Conservation (phyloP, 441 rosid species). For the Euphorbia schlechtendalii region DNA sequence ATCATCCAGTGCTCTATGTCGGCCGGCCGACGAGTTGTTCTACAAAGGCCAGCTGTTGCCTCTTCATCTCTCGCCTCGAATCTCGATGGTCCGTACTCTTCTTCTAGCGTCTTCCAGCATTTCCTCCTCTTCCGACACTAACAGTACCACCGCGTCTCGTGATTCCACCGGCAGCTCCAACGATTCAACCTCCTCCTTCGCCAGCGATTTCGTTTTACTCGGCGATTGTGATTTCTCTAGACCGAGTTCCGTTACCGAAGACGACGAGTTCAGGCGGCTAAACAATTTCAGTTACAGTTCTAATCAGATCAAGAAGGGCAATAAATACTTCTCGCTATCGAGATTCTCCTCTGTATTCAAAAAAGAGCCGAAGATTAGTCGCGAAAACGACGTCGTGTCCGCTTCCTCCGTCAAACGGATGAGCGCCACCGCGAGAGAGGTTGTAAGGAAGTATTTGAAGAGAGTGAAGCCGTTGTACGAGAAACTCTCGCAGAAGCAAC, state of each 20-base stretch:
- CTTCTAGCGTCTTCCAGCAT: conserved; percentile 58
- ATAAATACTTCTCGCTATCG: conserved; percentile 57
- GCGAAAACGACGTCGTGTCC: conserved; percentile 18
- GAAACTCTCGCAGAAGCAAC: conserved; percentile 53
- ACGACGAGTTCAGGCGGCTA: conserved; percentile 48
- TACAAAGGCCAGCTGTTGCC: conserved; percentile 96
- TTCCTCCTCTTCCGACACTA: conserved; percentile 52
- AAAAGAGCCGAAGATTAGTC: conserved; percentile 41
- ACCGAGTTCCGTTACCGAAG: conserved; percentile 75
- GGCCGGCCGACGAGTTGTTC: conserved; percentile 86
- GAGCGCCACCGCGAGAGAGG: conserved; percentile 78
- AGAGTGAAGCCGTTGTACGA: conserved; percentile 91
- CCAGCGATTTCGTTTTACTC: conserved; percentile 36
- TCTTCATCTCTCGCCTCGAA: conserved; percentile 82
- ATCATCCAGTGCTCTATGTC: conserved; percentile 52
- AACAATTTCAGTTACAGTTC: conserved; percentile 14
- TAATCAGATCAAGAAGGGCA: conserved; percentile 28
- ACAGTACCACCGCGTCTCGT: conserved; percentile 68
- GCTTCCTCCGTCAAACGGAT: conserved; percentile 57
- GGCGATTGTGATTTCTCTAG: conserved; percentile 68
- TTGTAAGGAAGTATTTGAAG: conserved; percentile 70
- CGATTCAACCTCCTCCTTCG: conserved; percentile 55
- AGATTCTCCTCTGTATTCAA: conserved; percentile 85
- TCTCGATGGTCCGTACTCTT: conserved; percentile 87
- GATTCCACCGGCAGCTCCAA: too few relatives aligned